phyloP scores from a whole-genome alignment of 257 asterid genomes.

The Paraleonurus japonicus region DNA sequence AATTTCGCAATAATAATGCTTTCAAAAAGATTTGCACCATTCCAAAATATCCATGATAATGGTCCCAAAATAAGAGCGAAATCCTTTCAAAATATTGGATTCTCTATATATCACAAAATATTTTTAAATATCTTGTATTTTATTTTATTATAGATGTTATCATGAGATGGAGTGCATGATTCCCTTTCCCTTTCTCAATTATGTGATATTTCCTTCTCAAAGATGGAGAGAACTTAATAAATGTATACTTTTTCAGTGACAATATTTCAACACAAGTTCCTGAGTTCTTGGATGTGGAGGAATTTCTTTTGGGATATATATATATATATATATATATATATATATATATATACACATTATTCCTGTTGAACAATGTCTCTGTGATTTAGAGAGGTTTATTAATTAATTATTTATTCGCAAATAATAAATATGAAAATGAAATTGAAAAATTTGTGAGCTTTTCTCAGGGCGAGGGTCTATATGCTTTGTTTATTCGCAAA shows the following conservation, averaged over 20 bases:
- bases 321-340: not conserved
- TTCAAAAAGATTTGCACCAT: too few species aligned
- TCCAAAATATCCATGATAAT: too few species aligned
- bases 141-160: not conserved
- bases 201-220: constrained; percentile 10
- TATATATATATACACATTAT: not conserved
- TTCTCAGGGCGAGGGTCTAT: not conserved
- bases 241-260: not conserved
- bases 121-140: too few species aligned
- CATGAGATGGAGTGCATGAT: not conserved
- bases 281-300: constrained; percentile 30
- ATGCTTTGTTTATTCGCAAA: constrained; percentile 4
- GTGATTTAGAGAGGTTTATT: not conserved
- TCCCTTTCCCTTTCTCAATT: constrained; percentile 1
- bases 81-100: too few species aligned
- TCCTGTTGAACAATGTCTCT: not conserved
- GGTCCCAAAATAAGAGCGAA: too few species aligned
- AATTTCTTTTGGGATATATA: constrained; percentile 11
- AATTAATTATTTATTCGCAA: not conserved
- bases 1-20: too few species aligned
- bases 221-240: constrained; percentile 1
- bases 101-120: too few species aligned
- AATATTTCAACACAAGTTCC: constrained; percentile 22
- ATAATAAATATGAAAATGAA: not conserved
- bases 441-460: not conserved